Evolutionary conservation across 2,329 filamentous ascomycete genomes (phyloP), one percentile per base, ranked within the genome.

Genomic region (Fusarium oligoseptatum): DNA sequence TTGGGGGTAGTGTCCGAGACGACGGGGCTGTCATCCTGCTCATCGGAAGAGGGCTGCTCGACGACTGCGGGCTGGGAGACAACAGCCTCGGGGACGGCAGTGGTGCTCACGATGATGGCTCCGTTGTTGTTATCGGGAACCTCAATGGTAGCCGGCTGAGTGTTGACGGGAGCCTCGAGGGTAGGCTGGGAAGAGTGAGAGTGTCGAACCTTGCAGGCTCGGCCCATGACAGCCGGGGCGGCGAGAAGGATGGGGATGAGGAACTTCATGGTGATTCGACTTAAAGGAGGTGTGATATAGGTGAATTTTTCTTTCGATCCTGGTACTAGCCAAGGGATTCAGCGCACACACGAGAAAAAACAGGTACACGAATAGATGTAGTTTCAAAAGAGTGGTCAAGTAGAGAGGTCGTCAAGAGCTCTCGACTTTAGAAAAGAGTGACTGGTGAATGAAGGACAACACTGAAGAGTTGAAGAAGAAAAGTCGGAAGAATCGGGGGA

Each of bases 181-280:
- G 48, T 52, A 5, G 52, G 29, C 12, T 65, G 52, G 29, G 66
- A 52, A 17, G 68, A 58, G 48, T 70, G 69, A 8, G 69, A 50
- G 68, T 70, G 71, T 36, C 64, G 73, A 27, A 48, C 39, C 48
- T 67, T 70, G 71, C 77, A 79, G 32, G 76, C 75, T 22, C 77
- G 76, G 60, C 77, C 77, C 77, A 79, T 78, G 27, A 79, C 77
- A 27, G 73, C 77, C 11, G 77, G 77, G 60, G 66, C 73, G 67
- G 75, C 76, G 50, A 78, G 64, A 6, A 79, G 76, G 29, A 78
- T 43, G 32, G 77, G 68, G 36, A 77, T 70, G 50, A 73, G 39
- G 70, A 79, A 76, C 77, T 79, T 79, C 77, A 79, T 79, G 3
- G 43, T 78, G 73, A 60, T 29, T 68, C 56, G 39, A 52, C 55